Evolutionary conservation across 345 rosid genomes (phyloP).

Genomic region (Litchi chinensis): DNA sequence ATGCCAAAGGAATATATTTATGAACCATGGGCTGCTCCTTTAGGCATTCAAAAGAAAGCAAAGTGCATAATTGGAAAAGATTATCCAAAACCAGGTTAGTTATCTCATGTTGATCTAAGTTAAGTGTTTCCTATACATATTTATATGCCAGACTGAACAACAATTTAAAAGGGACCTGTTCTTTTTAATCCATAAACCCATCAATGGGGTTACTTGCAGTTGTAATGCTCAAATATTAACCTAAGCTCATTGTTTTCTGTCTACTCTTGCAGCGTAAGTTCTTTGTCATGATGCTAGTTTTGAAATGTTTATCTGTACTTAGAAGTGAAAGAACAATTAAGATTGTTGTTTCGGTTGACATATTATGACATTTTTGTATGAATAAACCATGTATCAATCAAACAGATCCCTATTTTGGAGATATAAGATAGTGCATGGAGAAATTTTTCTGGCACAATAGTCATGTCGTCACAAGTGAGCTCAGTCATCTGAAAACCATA

Average conservation of each 20-base stretch:
- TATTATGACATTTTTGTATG: not conserved
- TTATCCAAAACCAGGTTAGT: conserved; percentile 86
- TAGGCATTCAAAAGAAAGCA: conserved; percentile 74
- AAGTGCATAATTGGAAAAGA: conserved; percentile 85
- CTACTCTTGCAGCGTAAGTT: not conserved
- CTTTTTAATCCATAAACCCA: not conserved
- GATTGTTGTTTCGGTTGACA: not conserved
- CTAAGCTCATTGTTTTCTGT: not conserved
- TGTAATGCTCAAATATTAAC: not conserved
- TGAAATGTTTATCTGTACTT: not conserved
- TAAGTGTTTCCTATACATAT: not conserved
- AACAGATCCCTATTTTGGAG: not conserved
- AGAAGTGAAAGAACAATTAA: not conserved
- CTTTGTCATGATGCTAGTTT: not conserved
- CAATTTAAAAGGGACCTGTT: not conserved
- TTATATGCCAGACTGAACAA: not conserved
- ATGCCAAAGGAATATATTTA: conserved; percentile 95
- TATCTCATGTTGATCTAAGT: not conserved
- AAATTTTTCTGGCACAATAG: not conserved
- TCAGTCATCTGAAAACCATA: not conserved
- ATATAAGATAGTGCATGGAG: not conserved
- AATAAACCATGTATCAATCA: not conserved
- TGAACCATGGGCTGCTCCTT: conserved; percentile 96
- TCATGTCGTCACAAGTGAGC: not conserved
- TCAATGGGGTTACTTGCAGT: not conserved